Percentiles rank a stretch among this genome's conserved stretches.
These are phyloP conservation scores for Cutaneotrichosporon cyanovorans DNA, from an alignment of 1,284 basidiomycete genomes.

Conservation along the genomic window DNA sequence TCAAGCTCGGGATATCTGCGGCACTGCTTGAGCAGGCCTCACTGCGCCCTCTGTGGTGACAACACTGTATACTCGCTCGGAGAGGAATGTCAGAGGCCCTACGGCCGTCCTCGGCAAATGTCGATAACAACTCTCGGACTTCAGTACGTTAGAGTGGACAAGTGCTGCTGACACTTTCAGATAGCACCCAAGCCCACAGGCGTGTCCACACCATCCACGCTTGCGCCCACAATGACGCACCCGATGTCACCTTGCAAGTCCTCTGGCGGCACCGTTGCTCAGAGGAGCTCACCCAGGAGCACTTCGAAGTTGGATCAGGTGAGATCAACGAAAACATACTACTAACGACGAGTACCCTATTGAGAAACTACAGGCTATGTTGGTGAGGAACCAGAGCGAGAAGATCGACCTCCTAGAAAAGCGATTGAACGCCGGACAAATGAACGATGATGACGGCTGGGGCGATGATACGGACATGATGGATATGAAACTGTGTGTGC, in stretches of 20 bases:
- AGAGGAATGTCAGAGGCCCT: too few relatives aligned
- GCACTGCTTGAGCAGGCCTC: too few relatives aligned
- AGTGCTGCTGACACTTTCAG: too few relatives aligned
- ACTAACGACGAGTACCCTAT: conserved; percentile 16
- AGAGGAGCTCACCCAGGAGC: not conserved
- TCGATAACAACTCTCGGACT: too few relatives aligned
- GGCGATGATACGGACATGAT: conserved; percentile 36
- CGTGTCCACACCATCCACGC: too few relatives aligned
- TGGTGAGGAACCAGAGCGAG: conserved; percentile 29
- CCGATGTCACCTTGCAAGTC: not conserved
- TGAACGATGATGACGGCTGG: conserved; percentile 17
- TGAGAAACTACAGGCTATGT: conserved; percentile 28
- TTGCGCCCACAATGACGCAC: not conserved
- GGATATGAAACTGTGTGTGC: conserved; percentile 25
- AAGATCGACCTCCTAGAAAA: conserved; percentile 25
- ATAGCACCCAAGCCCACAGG: too few relatives aligned
- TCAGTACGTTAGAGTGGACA: too few relatives aligned
- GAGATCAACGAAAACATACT: not conserved
- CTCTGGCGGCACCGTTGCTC: not conserved
- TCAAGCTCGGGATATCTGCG: too few relatives aligned
- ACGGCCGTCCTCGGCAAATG: too few relatives aligned
- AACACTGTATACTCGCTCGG: too few relatives aligned
- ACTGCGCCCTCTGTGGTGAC: too few relatives aligned
- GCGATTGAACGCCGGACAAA: conserved; percentile 1
- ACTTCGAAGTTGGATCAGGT: conserved; percentile 2